Percentiles rank a stretch among this genome's conserved stretches.
Conservation (phyloP, 1,139 yeast species). For the Kurtzmaniella quercitrusa region DNA sequence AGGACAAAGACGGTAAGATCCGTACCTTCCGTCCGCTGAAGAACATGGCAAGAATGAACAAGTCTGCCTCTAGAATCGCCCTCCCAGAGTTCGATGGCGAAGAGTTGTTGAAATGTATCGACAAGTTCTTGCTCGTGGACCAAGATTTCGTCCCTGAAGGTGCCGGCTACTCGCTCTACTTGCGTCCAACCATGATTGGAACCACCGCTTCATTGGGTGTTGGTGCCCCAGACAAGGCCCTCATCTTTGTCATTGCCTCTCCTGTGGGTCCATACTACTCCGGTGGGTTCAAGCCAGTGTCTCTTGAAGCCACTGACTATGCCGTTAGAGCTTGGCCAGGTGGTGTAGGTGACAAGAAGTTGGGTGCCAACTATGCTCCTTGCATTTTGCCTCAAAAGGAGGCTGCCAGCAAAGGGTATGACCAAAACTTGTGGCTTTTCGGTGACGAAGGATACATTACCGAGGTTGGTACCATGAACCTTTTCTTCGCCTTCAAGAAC, state of each 20-base stretch:
- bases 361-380: conserved; percentile 98
- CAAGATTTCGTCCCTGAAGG: conserved; percentile 75
- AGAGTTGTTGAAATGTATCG: conserved; percentile 69
- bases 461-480: conserved; percentile 98
- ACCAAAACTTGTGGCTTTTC: conserved; percentile 93
- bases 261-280: conserved; percentile 94
- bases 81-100: conserved; percentile 81
- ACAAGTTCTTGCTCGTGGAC: conserved; percentile 70
- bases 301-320: conserved; percentile 88
- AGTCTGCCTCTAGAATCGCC: conserved; percentile 81
- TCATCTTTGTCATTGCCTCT: conserved; percentile 79
- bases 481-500: conserved; percentile 75
- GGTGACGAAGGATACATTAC: conserved; percentile 88
- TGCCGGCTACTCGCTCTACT: conserved; percentile 83
- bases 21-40: conserved; percentile 86
- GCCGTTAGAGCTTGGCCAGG: conserved; percentile 99
- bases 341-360: conserved; percentile 91
- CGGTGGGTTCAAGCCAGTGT: conserved; percentile 91
- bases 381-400: conserved; percentile 83
- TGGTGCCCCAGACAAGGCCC: conserved; percentile 71
- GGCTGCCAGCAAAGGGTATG: conserved; percentile 87
- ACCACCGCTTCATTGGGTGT: conserved; percentile 87
- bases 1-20: conserved; percentile 60
- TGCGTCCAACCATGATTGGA: conserved; percentile 94
- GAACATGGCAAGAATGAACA: conserved; percentile 89